Percentiles rank a stretch among this genome's conserved stretches.
These are phyloP conservation scores for Neurospora sp. DNA, from an alignment of 495 filamentous ascomycete species.

Conservation along the genomic window DNA sequence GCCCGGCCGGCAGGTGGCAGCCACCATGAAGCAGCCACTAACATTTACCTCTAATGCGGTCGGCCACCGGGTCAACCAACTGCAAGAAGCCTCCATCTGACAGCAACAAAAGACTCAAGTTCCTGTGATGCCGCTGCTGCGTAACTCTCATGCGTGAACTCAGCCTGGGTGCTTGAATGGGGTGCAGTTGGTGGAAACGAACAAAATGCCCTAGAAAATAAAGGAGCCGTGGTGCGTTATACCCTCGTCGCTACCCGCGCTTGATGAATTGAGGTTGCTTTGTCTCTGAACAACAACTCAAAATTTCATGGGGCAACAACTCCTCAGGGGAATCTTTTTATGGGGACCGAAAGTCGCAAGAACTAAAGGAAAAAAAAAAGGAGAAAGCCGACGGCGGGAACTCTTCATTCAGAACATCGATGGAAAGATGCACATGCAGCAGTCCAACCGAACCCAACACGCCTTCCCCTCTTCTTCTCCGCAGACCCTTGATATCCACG, in stretches of 20 bases:
- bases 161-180: background rate
- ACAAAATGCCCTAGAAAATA: background rate
- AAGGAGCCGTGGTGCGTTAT: background rate
- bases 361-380: background rate
- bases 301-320: background rate
- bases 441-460: background rate
- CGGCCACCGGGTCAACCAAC: background rate
- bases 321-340: background rate
- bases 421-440: background rate
- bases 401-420: background rate
- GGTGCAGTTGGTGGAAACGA: background rate
- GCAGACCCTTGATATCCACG: background rate
- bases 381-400: background rate
- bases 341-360: background rate
- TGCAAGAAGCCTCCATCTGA: background rate
- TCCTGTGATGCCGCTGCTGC: background rate
- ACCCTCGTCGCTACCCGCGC: background rate
- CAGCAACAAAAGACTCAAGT: background rate
- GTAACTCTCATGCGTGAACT: background rate
- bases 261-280: background rate
- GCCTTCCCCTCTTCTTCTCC: background rate
- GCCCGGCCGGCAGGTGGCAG: background rate
- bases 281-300: background rate
- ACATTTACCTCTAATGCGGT: background rate
- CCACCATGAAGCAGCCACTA: background rate